A percentile compares a stretch with the other conserved stretches of the same genome.
Conservation (phyloP, 108 stramenopile species). For the Conticribra guillardii region DNA sequence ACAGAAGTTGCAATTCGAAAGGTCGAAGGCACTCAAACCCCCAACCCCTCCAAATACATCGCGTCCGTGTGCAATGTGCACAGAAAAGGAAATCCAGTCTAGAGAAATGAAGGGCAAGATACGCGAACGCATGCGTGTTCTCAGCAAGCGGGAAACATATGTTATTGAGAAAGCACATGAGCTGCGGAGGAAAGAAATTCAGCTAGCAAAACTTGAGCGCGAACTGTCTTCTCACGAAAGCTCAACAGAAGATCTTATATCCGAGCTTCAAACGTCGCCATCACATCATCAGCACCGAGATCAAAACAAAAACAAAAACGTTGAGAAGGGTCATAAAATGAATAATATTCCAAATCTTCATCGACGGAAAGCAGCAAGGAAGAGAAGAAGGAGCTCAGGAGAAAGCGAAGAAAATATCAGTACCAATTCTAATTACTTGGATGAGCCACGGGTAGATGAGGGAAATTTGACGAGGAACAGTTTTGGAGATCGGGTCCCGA, state of each 20-base stretch:
- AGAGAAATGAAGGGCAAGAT: slow-evolving; percentile 11
- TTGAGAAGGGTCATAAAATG: no score
- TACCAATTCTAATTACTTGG: no score
- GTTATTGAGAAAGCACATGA: slow-evolving; percentile 17
- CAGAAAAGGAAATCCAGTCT: slow-evolving; percentile 15
- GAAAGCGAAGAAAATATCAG: no score
- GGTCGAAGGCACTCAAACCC: slow-evolving; percentile 1
- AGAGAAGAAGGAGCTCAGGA: no score
- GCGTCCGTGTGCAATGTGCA: slow-evolving; percentile 9
- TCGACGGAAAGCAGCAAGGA: no score
- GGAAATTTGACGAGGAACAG: slow-evolving; percentile 8
- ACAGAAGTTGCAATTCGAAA: slow-evolving; percentile 35
- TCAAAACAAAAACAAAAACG: no score
- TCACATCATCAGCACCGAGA: not conserved
- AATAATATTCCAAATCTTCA: no score
- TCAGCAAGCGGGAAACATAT: slow-evolving; percentile 19
- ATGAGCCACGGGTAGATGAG: no score
- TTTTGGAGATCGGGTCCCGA: slow-evolving; percentile 16
- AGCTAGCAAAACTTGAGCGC: slow-evolving; percentile 13
- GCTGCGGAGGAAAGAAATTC: slow-evolving; percentile 14
- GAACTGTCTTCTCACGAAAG: not conserved
- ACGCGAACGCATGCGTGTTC: slow-evolving; percentile 6
- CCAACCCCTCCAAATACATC: slow-evolving; percentile 1
- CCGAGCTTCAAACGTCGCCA: not conserved
- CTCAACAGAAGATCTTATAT: not conserved